Conservation (phyloP, 2,329 filamentous ascomycete genomes). For the Aspergillus cejpii region DNA sequence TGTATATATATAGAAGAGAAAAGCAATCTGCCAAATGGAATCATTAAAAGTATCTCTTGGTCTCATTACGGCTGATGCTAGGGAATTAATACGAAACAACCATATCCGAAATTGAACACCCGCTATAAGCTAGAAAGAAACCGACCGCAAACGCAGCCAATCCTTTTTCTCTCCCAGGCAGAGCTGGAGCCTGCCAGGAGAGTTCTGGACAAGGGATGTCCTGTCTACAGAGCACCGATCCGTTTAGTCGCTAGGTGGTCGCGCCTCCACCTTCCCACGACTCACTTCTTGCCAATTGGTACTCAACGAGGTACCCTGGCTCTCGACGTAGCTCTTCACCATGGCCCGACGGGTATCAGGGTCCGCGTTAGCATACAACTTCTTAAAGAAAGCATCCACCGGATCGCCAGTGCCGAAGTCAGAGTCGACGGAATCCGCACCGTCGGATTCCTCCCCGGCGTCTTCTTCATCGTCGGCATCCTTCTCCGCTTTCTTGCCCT, state of each 20-base stretch:
- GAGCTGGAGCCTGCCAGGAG: background rate
- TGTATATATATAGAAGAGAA: background rate
- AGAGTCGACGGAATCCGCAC: constrained; percentile 40
- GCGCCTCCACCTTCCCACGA: constrained; percentile 57
- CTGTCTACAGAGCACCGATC: background rate
- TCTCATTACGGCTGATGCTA: background rate
- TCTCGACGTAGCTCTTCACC: constrained; percentile 96
- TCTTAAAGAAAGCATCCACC: constrained; percentile 82
- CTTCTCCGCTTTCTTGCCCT: constrained; percentile 25
- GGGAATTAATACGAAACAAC: background rate
- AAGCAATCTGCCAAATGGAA: background rate
- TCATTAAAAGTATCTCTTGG: background rate
- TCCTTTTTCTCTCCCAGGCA: background rate
- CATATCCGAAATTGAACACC: background rate
- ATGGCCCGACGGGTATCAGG: constrained; percentile 83
- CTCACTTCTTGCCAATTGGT: constrained; percentile 86
- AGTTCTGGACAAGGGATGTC: background rate
- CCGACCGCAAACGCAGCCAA: background rate
- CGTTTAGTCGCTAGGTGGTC: constrained; percentile 21
- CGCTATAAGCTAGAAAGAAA: background rate
- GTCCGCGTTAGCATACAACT: constrained; percentile 68
- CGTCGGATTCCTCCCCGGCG: constrained; percentile 50
- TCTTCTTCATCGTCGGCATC: constrained; percentile 25
- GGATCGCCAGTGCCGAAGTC: constrained; percentile 52
- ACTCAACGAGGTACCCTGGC: constrained; percentile 84